Evolutionary conservation across 805 yeast genomes (phyloP).

Genomic region (Candida nanaspora): DNA sequence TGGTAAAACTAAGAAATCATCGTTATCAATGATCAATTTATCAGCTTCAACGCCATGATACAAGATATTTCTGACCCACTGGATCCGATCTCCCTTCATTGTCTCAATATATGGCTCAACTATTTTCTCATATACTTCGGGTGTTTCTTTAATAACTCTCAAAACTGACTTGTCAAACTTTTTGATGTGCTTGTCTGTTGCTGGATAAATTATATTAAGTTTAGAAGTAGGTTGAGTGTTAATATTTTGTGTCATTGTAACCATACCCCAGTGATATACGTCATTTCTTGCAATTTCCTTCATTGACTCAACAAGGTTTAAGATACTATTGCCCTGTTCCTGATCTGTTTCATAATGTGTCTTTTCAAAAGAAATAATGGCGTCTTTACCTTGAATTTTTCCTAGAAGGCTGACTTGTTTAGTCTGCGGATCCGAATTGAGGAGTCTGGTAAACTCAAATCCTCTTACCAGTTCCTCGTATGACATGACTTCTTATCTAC

Average conservation of each 20-base stretch:
- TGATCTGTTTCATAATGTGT: constrained; percentile 43
- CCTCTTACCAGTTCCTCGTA: constrained; percentile 23
- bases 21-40: constrained; percentile 62
- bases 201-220: constrained; percentile 78
- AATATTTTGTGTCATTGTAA: constrained; percentile 36
- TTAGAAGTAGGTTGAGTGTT: constrained; percentile 53
- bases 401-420: constrained; percentile 71
- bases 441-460: constrained; percentile 40
- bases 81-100: constrained; percentile 68
- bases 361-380: constrained; percentile 70
- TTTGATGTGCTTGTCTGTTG: constrained; percentile 74
- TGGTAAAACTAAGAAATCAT: constrained; percentile 71
- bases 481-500: constrained; percentile 3
- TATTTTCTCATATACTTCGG: constrained; percentile 52
- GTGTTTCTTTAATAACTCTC: constrained; percentile 73
- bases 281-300: constrained; percentile 60
- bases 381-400: constrained; percentile 46
- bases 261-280: constrained; percentile 77
- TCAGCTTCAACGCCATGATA: constrained; percentile 81
- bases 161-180: constrained; percentile 60
- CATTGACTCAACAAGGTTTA: constrained; percentile 17
- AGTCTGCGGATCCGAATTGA: constrained; percentile 56
- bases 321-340: constrained; percentile 6
- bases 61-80: constrained; percentile 87
- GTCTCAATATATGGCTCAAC: constrained; percentile 74